Evolutionary conservation across 2,329 filamentous ascomycete genomes (phyloP), one percentile per base, ranked within the genome.

Genomic region (Pseudophaeomoniella oleicola): DNA sequence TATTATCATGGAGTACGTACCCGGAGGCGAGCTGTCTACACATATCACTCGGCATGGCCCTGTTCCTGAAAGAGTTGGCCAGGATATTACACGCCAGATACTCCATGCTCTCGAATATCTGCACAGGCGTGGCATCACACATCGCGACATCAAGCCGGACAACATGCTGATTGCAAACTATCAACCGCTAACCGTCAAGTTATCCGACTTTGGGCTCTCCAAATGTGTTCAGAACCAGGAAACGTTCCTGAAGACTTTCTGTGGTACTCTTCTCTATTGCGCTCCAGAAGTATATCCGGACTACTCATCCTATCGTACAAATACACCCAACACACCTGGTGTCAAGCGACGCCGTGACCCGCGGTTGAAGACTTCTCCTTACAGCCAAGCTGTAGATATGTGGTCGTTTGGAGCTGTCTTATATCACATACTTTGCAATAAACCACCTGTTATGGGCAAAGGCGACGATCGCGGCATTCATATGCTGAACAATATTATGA

Each of bases 81-180:
- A 79, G 54, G 64, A 64, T 4, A 81, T 94, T 56, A 74, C 86
- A 12, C 55, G 59, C 9, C 62, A 65, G 40, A 72, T 96, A 22
- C 62, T 94, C 31, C 73, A 79, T 46, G 88, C 88, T 2, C 63
- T 98, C 36, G 76, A 75, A 18, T 94, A 98, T 54, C 67, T 98
- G 5, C 90, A 98, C 56, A 66, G 69, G 37, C 79, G 81, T 49
- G 85, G 81, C 51, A 94, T 98, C 48, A 96, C 88, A 0, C 90
- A 98, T 59, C 81, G 90, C n/a, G 90, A 98, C 56, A 86, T 98
- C 52, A 98, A 98, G 54, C 90, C 90, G 0, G 90, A 98, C 64
- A 98, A 98, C 51, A 94, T 98, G 42, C 67, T 98, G 30, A 82
- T 96, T 46, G 68, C 77, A 9, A 78, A 75, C 1, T 55, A 74